Evolutionary conservation across 257 asterid genomes (phyloP).

Genomic region (Jacaranda mimosifolia): DNA sequence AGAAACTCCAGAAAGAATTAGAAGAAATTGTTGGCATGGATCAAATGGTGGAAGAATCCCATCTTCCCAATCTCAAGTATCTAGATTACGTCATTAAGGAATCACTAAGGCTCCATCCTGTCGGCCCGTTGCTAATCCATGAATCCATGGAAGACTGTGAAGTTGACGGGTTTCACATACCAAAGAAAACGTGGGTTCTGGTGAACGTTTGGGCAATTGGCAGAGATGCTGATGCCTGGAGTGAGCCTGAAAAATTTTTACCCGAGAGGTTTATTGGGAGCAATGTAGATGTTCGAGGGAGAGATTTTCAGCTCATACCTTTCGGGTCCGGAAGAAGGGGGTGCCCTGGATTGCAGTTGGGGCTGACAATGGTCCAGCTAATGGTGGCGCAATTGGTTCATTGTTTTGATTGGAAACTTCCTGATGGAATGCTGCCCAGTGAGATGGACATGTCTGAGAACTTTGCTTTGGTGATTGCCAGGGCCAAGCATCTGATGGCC

Average conservation of each 20-base stretch:
- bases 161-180: constrained; percentile 36
- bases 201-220: constrained; percentile 46
- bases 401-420: constrained; percentile 49
- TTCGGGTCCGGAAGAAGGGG: constrained; percentile 51
- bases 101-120: constrained; percentile 44
- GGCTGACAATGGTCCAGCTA: constrained; percentile 28
- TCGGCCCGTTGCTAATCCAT: constrained; percentile 38
- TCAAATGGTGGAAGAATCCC: constrained; percentile 44
- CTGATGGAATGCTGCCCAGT: constrained; percentile 15
- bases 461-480: constrained; percentile 33
- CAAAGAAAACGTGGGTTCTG: constrained; percentile 21
- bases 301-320: constrained; percentile 43
- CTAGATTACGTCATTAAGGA: constrained; percentile 41
- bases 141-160: constrained; percentile 45
- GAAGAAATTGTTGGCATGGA: constrained; percentile 31
- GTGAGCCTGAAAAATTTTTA: constrained; percentile 28
- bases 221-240: constrained; percentile 42
- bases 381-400: constrained; percentile 50
- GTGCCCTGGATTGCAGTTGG: constrained; percentile 48
- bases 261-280: constrained; percentile 46
- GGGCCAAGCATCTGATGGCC: constrained; percentile 37
- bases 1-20: constrained; percentile 44
- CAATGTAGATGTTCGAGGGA: constrained; percentile 41
- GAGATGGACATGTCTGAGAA: constrained; percentile 43
- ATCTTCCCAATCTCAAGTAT: constrained; percentile 37